phyloP scores from a whole-genome alignment of 176 grass and related monocot genomes.

The Hordeum marinum region DNA sequence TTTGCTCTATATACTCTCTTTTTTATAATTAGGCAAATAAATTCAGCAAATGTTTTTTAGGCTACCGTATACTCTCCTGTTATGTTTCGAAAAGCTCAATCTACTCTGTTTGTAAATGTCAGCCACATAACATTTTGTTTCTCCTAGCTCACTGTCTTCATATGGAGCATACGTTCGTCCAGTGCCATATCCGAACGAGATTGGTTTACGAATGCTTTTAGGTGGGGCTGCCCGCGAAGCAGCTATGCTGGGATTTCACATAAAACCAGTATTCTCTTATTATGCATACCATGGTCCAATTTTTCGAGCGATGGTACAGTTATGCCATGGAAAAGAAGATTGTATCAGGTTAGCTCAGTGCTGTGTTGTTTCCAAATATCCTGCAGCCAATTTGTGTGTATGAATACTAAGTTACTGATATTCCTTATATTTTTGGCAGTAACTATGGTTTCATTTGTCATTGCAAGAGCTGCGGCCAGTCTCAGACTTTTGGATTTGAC shows the following conservation, averaged over 20 bases:
- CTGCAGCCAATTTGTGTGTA: not conserved
- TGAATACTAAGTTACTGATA: slow-evolving; percentile 5
- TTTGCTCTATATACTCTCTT: not conserved
- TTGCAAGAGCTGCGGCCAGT: slow-evolving; percentile 78
- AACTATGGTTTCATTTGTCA: slow-evolving; percentile 84
- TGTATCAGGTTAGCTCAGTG: slow-evolving; percentile 49
- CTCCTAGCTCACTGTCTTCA: slow-evolving; percentile 78
- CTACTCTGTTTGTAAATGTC: not conserved
- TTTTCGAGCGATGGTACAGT: slow-evolving; percentile 71
- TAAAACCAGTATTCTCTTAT: slow-evolving; percentile 86
- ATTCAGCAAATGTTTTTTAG: too few species aligned
- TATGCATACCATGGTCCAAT: slow-evolving; percentile 80
- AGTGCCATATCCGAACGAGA: slow-evolving; percentile 93
- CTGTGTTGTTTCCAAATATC: slow-evolving; percentile 5
- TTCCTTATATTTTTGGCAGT: slow-evolving; percentile 44
- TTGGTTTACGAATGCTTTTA: slow-evolving; percentile 96
- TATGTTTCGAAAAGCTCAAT: not conserved
- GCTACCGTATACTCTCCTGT: not conserved
- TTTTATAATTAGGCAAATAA: too few species aligned
- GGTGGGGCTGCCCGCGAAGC: slow-evolving; percentile 81
- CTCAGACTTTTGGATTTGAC: slow-evolving; percentile 73
- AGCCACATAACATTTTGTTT: slow-evolving; percentile 30
- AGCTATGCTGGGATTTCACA: slow-evolving; percentile 74
- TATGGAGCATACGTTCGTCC: slow-evolving; percentile 88
- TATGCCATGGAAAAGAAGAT: slow-evolving; percentile 58